Percentiles rank a stretch among this genome's conserved stretches.
Conservation (phyloP, 129 eudicot genomes). For the Arctium minus region DNA sequence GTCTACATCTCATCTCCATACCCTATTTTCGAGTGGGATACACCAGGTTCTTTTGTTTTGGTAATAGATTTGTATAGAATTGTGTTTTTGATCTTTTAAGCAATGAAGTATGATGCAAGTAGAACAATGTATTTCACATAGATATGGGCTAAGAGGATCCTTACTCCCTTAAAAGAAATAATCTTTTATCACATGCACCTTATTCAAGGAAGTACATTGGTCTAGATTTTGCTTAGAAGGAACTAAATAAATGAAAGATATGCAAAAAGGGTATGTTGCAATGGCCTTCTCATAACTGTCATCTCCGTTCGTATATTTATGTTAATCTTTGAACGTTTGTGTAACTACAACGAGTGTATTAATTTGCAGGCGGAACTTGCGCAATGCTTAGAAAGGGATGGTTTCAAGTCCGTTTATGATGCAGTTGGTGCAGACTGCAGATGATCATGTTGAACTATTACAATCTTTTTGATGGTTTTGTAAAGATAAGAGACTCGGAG, state of each 20-base stretch:
- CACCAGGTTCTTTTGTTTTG: not conserved
- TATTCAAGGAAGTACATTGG: not conserved
- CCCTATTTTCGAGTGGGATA: not conserved
- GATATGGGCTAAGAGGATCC: not conserved
- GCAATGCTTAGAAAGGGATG: constrained; percentile 77
- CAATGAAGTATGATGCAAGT: not conserved
- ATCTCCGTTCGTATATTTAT: not conserved
- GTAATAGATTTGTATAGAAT: not conserved
- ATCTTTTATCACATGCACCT: not conserved
- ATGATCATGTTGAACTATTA: constrained; percentile 22
- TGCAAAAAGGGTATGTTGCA: not conserved
- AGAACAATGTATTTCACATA: not conserved
- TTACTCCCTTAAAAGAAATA: not conserved
- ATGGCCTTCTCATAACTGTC: not conserved
- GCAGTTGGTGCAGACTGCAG: constrained; percentile 93
- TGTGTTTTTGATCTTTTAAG: not conserved
- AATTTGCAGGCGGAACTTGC: constrained; percentile 79
- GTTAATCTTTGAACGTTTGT: too few species aligned
- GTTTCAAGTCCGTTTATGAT: constrained; percentile 75
- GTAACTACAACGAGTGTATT: not conserved
- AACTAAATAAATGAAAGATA: not conserved
- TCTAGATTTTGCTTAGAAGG: not conserved
- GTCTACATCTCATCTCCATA: not conserved
- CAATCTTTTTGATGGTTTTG: constrained; percentile 27
- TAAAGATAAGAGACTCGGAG: constrained; percentile 25